phyloP scores from a whole-genome alignment of 2,329 filamentous ascomycete genomes.

The Aspergillus quadricinctus region DNA sequence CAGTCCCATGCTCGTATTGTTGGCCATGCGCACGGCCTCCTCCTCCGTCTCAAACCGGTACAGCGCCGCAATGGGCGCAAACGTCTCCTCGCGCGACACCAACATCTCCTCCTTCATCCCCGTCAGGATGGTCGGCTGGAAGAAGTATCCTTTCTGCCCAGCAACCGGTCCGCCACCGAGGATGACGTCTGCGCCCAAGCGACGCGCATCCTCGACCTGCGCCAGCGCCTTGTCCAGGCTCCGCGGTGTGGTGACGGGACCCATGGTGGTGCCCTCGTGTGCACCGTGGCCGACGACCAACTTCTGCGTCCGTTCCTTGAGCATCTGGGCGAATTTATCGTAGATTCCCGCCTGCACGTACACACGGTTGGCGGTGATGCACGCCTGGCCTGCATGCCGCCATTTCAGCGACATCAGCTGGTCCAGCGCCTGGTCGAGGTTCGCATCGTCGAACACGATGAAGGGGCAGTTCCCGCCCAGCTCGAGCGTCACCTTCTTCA shows the following conservation, averaged over 20 bases:
- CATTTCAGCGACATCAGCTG: slow-evolving; percentile 41
- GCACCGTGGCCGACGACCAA: slow-evolving; percentile 60
- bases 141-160: slow-evolving; percentile 62
- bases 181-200: slow-evolving; percentile 59
- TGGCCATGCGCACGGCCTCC: slow-evolving; percentile 57
- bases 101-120: slow-evolving; percentile 57
- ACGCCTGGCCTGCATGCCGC: slow-evolving; percentile 43
- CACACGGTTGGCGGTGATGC: slow-evolving; percentile 43
- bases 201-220: slow-evolving; percentile 63
- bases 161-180: slow-evolving; percentile 51
- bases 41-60: slow-evolving; percentile 64
- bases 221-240: slow-evolving; percentile 51
- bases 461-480: slow-evolving; percentile 63
- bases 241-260: slow-evolving; percentile 55
- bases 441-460: slow-evolving; percentile 61
- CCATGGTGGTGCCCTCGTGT: slow-evolving; percentile 53
- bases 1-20: slow-evolving; percentile 61
- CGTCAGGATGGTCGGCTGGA: slow-evolving; percentile 63
- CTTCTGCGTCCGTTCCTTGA: slow-evolving; percentile 49
- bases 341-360: slow-evolving; percentile 42
- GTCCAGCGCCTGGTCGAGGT: slow-evolving; percentile 47
- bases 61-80: slow-evolving; percentile 61
- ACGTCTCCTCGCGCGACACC: slow-evolving; percentile 58
- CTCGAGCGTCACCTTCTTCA: slow-evolving; percentile 63
- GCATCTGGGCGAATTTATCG: slow-evolving; percentile 52